Conservation (phyloP, 345 rosid genomes). For the Balakata baccata region DNA sequence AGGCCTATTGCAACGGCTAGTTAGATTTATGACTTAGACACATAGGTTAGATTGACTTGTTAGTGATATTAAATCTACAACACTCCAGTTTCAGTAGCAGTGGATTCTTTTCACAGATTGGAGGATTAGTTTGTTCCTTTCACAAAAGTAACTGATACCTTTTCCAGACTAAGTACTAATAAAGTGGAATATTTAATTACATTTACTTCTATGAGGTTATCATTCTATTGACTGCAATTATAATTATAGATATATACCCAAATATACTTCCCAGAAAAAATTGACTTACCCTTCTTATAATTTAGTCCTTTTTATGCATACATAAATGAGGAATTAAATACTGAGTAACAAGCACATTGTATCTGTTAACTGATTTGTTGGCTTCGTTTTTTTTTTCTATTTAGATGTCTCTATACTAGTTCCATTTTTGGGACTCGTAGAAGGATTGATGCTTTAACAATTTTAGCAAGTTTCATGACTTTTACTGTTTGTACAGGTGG, state of each 20-base stretch:
- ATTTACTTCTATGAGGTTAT: background rate
- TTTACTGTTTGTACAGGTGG: constrained; percentile 43
- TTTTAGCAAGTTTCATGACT: too few species aligned
- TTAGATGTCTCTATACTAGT: constrained; percentile 1
- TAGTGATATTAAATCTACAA: background rate
- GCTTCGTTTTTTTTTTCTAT: background rate
- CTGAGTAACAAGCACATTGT: background rate
- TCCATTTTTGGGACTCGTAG: background rate
- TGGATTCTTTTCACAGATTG: background rate
- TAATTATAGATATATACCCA: background rate
- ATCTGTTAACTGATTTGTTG: background rate
- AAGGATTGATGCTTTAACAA: too few species aligned
- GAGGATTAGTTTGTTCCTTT: background rate
- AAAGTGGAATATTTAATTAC: too few species aligned
- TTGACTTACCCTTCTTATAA: background rate
- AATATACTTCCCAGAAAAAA: background rate
- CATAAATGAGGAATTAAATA: background rate
- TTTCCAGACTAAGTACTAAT: background rate
- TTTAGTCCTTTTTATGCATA: background rate
- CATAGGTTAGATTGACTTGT: background rate
- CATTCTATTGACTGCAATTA: background rate
- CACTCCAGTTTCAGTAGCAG: background rate
- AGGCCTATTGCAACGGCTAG: background rate
- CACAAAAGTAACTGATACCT: background rate
- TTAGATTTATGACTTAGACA: background rate